These are phyloP conservation scores for Fibroporia radiculosa DNA, from an alignment of 768 basidiomycete genomes.

Conservation along the genomic window DNA sequence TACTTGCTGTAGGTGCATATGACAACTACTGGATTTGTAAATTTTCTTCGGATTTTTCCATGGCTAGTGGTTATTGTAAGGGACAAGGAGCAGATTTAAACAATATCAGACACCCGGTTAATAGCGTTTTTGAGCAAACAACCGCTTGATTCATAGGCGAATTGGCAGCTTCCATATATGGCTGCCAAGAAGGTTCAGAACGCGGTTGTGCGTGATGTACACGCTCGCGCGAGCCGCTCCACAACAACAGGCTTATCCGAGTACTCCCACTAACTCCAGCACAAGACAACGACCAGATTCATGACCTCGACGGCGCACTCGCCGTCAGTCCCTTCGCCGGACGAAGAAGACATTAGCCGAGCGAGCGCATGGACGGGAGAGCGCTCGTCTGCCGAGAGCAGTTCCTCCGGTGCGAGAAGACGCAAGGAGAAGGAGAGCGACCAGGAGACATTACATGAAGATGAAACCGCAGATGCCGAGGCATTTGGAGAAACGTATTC, in stretches of 20 bases:
- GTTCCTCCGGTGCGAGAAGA: slow-evolving; percentile 23
- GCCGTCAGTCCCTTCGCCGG: slow-evolving; percentile 30
- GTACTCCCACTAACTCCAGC: neutral
- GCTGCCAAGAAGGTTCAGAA: too few relatives aligned
- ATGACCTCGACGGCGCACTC: slow-evolving; percentile 15
- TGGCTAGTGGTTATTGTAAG: too few relatives aligned
- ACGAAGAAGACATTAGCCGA: slow-evolving; percentile 39
- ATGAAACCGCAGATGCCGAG: slow-evolving; percentile 8
- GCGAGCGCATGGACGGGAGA: slow-evolving; percentile 29
- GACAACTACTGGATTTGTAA: too few relatives aligned
- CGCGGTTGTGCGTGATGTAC: neutral
- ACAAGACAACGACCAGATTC: too few relatives aligned
- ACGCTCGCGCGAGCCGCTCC: neutral
- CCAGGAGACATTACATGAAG: slow-evolving; percentile 17
- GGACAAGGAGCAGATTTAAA: too few relatives aligned
- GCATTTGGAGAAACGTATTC: slow-evolving; percentile 25
- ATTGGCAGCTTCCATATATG: too few relatives aligned
- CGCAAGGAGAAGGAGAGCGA: slow-evolving; percentile 24
- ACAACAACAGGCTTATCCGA: neutral
- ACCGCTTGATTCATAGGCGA: too few relatives aligned
- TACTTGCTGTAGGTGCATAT: too few relatives aligned
- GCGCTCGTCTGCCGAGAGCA: slow-evolving; percentile 17
- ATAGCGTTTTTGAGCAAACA: too few relatives aligned
- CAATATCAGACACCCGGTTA: too few relatives aligned
- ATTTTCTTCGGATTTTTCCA: too few relatives aligned